Evolutionary conservation across 208 protist genomes (phyloP).

Genomic region (Wallacemonas collosoma): DNA sequence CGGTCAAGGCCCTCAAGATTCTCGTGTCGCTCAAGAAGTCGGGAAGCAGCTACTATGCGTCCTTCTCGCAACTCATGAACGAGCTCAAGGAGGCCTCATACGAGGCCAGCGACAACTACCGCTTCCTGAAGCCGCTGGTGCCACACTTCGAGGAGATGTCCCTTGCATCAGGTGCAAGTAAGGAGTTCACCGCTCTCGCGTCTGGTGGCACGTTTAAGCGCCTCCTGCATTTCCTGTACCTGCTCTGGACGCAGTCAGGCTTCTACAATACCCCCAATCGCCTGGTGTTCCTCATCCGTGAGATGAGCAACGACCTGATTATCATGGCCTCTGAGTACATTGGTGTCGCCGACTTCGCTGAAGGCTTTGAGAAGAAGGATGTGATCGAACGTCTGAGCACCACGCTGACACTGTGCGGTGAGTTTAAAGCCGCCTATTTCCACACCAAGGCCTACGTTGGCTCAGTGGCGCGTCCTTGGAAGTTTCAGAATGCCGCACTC

Average conservation of each 20-base stretch:
- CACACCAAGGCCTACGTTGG: conserved; percentile 92
- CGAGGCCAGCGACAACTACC: conserved; percentile 92
- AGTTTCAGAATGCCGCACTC: conserved; percentile 94
- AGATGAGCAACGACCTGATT: conserved; percentile 96
- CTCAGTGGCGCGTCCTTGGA: conserved; percentile 88
- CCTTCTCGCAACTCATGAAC: conserved; percentile 88
- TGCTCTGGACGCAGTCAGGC: conserved; percentile 94
- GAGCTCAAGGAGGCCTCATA: conserved; percentile 86
- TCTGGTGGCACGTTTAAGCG: conserved; percentile 84
- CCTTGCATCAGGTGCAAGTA: conserved; percentile 43
- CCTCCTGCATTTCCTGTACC: conserved; percentile 93
- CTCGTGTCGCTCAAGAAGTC: conserved; percentile 92
- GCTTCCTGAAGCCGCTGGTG: conserved; percentile 89
- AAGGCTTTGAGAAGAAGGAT: conserved; percentile 94
- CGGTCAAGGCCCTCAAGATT: conserved; percentile 91
- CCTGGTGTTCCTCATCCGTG: conserved; percentile 93
- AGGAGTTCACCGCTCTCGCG: conserved; percentile 80
- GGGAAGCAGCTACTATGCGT: conserved; percentile 88
- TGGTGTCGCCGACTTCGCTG: conserved; percentile 89
- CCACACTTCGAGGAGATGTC: conserved; percentile 87
- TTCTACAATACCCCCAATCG: conserved; percentile 94
- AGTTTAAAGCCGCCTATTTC: conserved; percentile 95
- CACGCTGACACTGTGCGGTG: conserved; percentile 84
- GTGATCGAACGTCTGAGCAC: conserved; percentile 89
- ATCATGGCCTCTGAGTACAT: conserved; percentile 89